Base-by-base conservation (phyloP, 2,329 filamentous ascomycete genomes). In the Penicillium paneum region DNA sequence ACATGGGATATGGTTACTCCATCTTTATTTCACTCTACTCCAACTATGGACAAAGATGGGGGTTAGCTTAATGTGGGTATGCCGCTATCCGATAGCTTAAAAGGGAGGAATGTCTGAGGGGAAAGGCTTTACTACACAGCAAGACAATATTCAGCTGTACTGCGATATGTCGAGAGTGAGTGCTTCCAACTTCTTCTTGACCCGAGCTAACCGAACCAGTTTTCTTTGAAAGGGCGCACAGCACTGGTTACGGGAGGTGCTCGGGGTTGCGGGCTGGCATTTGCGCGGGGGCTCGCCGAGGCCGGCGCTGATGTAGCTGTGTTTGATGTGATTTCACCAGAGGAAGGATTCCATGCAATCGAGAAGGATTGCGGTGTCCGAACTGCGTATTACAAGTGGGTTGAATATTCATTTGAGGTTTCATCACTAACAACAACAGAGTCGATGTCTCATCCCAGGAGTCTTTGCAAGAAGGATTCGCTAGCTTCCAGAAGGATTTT, bases 221-320 rank as follows among this genome's bases (percentile, higher is more conserved):
- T 82, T 57, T 79, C 77, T 0, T 66, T 82, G 5, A 72, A 76
- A 56, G 78, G 78, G 17, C 76, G 78, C 28, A 78, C 73, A 4
- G 76, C 74, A 21, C 56, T 79, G 29, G 70, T 79, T 5, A 79
- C 78, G 1, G 78, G 78, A 19, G 78, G 76, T n/a, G 74, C 75
- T 8, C 66, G 74, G 46, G 78, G 78, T 6, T 75, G 75, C 46
- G 79, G 78, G 1, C 68, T 80, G 3, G 71, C 74, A 7, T 76
- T 78, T 55, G 76, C 74, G 3, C 62, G 74, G 49, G 76, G 73
- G 2, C 71, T 79, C 0, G 76, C 76, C 17, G 76, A 79, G 64
- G 76, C 74, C 17, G 76, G 76, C 2, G 77, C 76, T 8, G 66
- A 78, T 53, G 66, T 79, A 15, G 76, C 74, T 13, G 69, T 79